phyloP scores from a whole-genome alignment of 306 rosid genomes.

The Trichosanthes cucumerina region DNA sequence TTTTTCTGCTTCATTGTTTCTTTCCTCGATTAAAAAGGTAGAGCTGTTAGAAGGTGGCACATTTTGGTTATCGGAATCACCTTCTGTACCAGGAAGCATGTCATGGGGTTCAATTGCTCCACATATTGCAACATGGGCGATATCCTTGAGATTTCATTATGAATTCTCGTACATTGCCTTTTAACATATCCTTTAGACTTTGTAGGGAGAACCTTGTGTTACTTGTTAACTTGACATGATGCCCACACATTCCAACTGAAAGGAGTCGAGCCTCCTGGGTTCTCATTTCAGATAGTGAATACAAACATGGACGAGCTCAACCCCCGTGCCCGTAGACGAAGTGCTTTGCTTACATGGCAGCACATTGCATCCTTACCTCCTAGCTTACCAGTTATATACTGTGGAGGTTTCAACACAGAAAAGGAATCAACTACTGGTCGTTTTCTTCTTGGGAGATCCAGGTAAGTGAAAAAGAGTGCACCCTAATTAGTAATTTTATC shows the following conservation, averaged over 20 bases:
- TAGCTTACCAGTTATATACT: conserved; percentile 79
- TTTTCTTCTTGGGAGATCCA: conserved; percentile 92
- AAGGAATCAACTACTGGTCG: conserved; percentile 98
- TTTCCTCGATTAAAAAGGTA: conserved; percentile 39
- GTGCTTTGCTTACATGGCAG: conserved; percentile 99
- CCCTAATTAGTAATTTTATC: not conserved
- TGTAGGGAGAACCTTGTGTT: conserved; percentile 14
- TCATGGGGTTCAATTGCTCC: conserved; percentile 95
- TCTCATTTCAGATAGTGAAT: conserved; percentile 89
- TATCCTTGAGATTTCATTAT: conserved; percentile 50
- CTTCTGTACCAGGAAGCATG: conserved; percentile 96
- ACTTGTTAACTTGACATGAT: conserved; percentile 71
- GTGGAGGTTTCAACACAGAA: conserved; percentile 94
- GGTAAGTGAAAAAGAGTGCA: conserved; percentile 27
- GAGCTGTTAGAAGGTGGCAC: conserved; percentile 97
- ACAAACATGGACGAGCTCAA: conserved; percentile 82
- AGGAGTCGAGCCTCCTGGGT: conserved; percentile 95
- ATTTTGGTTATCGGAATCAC: conserved; percentile 95
- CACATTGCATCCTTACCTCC: conserved; percentile 98
- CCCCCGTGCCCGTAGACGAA: conserved; percentile 87
- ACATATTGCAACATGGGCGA: conserved; percentile 92
- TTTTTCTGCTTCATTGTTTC: not conserved
- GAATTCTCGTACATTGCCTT: conserved; percentile 13
- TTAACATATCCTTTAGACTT: not conserved
- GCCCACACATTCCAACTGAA: conserved; percentile 98